Percentiles rank a stretch among this genome's conserved stretches.
Evolutionary conservation across 2,329 filamentous ascomycete genomes (phyloP).

Genomic region (Verticillium klebahnii): DNA sequence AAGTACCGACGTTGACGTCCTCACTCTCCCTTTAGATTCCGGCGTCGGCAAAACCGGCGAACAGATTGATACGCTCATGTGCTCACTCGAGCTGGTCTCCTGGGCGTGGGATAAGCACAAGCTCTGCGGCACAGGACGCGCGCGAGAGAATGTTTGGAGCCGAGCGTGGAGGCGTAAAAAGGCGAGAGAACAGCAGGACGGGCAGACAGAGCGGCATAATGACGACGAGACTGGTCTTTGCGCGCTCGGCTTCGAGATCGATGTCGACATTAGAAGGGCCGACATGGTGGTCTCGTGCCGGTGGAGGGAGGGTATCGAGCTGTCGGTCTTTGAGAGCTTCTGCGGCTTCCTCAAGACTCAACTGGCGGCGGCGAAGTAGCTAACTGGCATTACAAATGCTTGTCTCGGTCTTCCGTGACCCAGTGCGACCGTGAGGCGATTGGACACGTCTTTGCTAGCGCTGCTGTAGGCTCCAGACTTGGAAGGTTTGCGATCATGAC

Average conservation of each 20-base stretch:
- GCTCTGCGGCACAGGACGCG: slow-evolving; percentile 56
- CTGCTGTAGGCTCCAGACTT: too few species aligned
- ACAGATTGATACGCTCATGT: slow-evolving; percentile 40
- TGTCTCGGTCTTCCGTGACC: too few species aligned
- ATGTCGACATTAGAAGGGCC: slow-evolving; percentile 33
- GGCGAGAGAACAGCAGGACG: slow-evolving; percentile 18
- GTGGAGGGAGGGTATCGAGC: slow-evolving; percentile 73
- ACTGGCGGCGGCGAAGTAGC: background rate
- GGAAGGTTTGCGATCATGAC: too few species aligned
- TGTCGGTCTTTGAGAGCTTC: slow-evolving; percentile 79
- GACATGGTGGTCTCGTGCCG: slow-evolving; percentile 49
- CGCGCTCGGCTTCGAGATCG: slow-evolving; percentile 54
- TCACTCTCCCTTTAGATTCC: slow-evolving; percentile 41
- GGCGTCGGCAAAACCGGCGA: slow-evolving; percentile 30
- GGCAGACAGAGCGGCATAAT: slow-evolving; percentile 18
- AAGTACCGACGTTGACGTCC: slow-evolving; percentile 31
- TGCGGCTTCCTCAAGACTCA: slow-evolving; percentile 65
- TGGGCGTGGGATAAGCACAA: slow-evolving; percentile 60
- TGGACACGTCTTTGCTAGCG: too few species aligned
- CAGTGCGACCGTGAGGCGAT: too few species aligned
- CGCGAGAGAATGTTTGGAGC: slow-evolving; percentile 73
- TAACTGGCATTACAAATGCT: too few species aligned
- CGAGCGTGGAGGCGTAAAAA: slow-evolving; percentile 64
- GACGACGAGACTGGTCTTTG: slow-evolving; percentile 31
- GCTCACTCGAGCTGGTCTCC: slow-evolving; percentile 48